Conservation (phyloP, 148 eudicot species). For the Selenicereus undatus region DNA sequence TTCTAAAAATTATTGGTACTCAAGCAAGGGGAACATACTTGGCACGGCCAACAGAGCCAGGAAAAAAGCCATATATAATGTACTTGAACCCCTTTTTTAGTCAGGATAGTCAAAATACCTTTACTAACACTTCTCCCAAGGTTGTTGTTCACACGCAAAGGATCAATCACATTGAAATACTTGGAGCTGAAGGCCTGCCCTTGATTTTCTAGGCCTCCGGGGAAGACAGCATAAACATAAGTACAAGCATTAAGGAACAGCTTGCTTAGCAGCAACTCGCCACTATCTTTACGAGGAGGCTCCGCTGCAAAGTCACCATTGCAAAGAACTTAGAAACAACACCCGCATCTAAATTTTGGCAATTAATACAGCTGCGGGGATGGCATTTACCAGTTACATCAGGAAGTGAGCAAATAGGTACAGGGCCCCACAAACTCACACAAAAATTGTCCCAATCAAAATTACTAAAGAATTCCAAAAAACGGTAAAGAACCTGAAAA, state of each 20-base stretch:
- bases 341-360: background rate
- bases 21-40: background rate
- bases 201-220: constrained; percentile 72
- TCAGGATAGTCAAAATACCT: constrained; percentile 43
- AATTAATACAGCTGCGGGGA: background rate
- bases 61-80: background rate
- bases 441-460: constrained; percentile 96
- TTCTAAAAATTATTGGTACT: background rate
- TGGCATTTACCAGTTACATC: constrained; percentile 55
- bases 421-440: constrained; percentile 95
- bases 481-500: constrained; percentile 81
- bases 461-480: constrained; percentile 87
- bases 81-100: background rate
- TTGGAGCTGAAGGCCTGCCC: constrained; percentile 73
- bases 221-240: constrained; percentile 67
- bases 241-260: constrained; percentile 74
- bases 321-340: constrained; percentile 9
- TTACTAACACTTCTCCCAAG: constrained; percentile 94
- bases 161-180: constrained; percentile 91
- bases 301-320: constrained; percentile 50
- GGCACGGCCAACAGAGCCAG: background rate
- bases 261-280: constrained; percentile 66
- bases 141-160: constrained; percentile 81
- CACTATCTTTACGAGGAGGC: constrained; percentile 79
- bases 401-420: constrained; percentile 73